Conservation (phyloP, 1,139 yeast species). For the Saccharomyces pastorianus region DNA sequence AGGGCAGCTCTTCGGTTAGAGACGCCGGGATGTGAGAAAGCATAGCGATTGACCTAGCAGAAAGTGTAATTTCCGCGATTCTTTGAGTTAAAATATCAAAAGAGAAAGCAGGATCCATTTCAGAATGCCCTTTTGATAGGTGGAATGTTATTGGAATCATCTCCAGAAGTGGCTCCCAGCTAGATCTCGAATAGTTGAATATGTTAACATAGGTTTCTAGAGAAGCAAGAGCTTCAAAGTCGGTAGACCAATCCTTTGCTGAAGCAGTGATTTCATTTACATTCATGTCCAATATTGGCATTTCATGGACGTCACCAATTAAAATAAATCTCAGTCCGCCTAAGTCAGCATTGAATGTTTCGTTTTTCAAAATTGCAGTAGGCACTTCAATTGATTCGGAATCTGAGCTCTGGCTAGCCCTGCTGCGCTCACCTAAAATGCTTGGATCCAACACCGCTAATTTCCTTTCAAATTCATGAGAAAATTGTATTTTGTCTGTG, state of each 20-base stretch:
- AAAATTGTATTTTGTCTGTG: slow-evolving; percentile 32
- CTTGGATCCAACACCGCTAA: slow-evolving; percentile 63
- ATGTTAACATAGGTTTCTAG: slow-evolving; percentile 68
- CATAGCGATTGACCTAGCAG: slow-evolving; percentile 74
- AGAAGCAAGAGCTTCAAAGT: slow-evolving; percentile 62
- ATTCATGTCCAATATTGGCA: slow-evolving; percentile 80
- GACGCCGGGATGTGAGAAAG: slow-evolving; percentile 59
- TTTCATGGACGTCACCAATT: slow-evolving; percentile 89
- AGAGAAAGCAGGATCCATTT: slow-evolving; percentile 44
- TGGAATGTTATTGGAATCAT: slow-evolving; percentile 79
- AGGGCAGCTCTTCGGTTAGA: slow-evolving; percentile 43
- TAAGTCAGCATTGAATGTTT: slow-evolving; percentile 58
- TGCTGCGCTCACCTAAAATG: slow-evolving; percentile 27
- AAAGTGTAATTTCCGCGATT: slow-evolving; percentile 70
- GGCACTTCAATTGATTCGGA: slow-evolving; percentile 14
- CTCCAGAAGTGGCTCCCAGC: slow-evolving; percentile 94
- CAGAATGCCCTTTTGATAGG: slow-evolving; percentile 41
- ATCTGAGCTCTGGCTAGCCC: slow-evolving; percentile 35
- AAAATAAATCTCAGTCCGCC: slow-evolving; percentile 82
- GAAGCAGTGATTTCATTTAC: slow-evolving; percentile 63
- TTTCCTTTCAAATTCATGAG: slow-evolving; percentile 54
- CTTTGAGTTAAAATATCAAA: slow-evolving; percentile 57
- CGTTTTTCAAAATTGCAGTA: slow-evolving; percentile 50
- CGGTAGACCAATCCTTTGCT: slow-evolving; percentile 88
- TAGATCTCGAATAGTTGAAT: slow-evolving; percentile 82